Base-by-base conservation (phyloP, 306 rosid genomes). In the Rubus parviflorus region DNA sequence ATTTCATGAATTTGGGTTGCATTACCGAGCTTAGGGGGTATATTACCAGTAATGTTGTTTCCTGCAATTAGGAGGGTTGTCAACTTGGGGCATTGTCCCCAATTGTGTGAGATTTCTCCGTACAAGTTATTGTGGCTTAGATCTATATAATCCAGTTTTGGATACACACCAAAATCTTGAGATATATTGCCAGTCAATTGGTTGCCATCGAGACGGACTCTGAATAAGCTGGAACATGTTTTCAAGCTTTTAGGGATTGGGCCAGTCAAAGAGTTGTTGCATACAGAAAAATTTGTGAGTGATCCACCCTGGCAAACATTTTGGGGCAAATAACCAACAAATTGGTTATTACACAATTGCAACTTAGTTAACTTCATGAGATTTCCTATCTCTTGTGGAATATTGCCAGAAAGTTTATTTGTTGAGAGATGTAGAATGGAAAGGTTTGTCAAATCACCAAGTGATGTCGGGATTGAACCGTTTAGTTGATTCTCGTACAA, bases 81-180 rank as follows among this genome's bases (percentile, higher is more conserved):
- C n/a, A 83, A 70, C 46, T 80, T 74, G 17, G 46, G 46, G 49
- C 85, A 80, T 57, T 77, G 23, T 81, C 76, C 81, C 89, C 80
- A 71, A 23, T 74, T 17, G 54, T 17, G 5, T 74, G 65, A 71
- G 35, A 86, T 56, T 43, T 83, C 68, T 0, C 89, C 85, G 6
- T 83, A n/a, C 23, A 86, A 81, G 4, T 75, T 61, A 46, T 80
- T 86, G 54, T 72, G 63, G 68, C 87, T 81, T 23, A 86, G 15
- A 72, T 86, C 85, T 15, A 83, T 23, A 45, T 77, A 83, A 58
- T 57, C 64, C 60, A 86, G 73, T 8, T 74, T 66, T 13, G 85
- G 87, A 67, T 77, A 83, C 40, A 80, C 61, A 2, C 83, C 83
- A 7, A 80, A 86, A n/a, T 63, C 87, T 83, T 80, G 77, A 1